phyloP scores from a whole-genome alignment of 495 filamentous ascomycete species.

The Talaromyces trachyspermus region DNA sequence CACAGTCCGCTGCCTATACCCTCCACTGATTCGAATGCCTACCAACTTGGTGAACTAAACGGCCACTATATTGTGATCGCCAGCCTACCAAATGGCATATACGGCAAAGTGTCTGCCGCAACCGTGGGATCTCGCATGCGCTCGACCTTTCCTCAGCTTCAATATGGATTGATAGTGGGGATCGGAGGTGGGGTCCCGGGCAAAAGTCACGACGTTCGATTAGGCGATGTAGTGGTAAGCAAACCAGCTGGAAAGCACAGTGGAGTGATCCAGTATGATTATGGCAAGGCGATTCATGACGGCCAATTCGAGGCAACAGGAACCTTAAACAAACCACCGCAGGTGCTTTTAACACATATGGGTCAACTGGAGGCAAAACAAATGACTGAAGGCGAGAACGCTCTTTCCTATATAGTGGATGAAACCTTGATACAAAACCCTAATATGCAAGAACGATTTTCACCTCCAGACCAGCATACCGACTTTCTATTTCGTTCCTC shows the following conservation, averaged over 20 bases:
- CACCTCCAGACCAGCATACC: constrained; percentile 7
- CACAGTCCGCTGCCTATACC: constrained; percentile 19
- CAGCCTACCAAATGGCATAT: constrained; percentile 13
- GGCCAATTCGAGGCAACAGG: constrained; percentile 15
- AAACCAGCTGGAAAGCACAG: constrained; percentile 4
- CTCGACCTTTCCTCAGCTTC: constrained; percentile 25
- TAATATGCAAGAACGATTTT: constrained; percentile 11
- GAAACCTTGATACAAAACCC: constrained; percentile 8
- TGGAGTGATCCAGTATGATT: constrained; percentile 17
- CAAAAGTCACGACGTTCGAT: constrained; percentile 27
- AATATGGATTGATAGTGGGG: constrained; percentile 34
- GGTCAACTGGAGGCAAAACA: constrained; percentile 14
- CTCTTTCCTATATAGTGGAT: constrained; percentile 4
- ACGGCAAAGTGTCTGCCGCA: constrained; percentile 24
- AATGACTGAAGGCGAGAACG: background rate
- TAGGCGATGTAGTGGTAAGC: constrained; percentile 38
- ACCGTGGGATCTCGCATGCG: constrained; percentile 23
- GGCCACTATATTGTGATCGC: constrained; percentile 27
- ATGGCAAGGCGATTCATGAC: background rate
- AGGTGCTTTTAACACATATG: constrained; percentile 13
- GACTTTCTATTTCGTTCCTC: constrained; percentile 18
- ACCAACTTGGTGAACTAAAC: constrained; percentile 25
- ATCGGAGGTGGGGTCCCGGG: constrained; percentile 36
- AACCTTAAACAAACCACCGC: constrained; percentile 17
- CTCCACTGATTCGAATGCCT: constrained; percentile 21